Evolutionary conservation across 257 asterid species (phyloP).

Genomic region (Ehretia macrophylla): DNA sequence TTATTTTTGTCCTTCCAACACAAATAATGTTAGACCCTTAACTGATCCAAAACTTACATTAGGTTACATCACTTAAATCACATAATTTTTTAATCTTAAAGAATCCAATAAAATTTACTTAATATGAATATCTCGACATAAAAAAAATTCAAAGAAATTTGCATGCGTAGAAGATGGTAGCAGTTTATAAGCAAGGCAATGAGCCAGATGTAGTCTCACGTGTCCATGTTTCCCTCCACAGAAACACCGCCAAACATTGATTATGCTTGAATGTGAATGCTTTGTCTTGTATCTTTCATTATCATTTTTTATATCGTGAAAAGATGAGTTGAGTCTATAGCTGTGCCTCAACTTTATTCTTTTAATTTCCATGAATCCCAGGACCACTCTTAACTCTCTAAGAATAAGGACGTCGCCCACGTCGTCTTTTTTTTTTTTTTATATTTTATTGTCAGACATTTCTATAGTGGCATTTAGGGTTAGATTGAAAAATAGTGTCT

Average conservation of each 20-base stretch:
- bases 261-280: conserved; percentile 11
- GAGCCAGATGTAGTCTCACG: conserved; percentile 24
- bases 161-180: not conserved
- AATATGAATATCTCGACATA: too few relatives aligned
- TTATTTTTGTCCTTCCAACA: too few relatives aligned
- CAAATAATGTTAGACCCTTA: too few relatives aligned
- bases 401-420: not conserved
- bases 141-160: too few relatives aligned
- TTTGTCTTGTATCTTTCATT: conserved; percentile 22
- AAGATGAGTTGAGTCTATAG: not conserved
- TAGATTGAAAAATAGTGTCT: too few relatives aligned
- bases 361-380: not conserved
- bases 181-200: not conserved
- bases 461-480: too few relatives aligned
- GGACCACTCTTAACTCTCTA: not conserved
- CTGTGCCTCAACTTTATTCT: not conserved
- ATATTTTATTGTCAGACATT: too few relatives aligned
- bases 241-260: conserved; percentile 9
- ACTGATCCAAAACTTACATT: too few relatives aligned
- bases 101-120: too few relatives aligned
- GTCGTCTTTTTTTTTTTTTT: too few relatives aligned
- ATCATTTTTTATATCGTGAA: conserved; percentile 1
- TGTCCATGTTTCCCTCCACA: conserved; percentile 46
- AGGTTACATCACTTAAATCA: too few relatives aligned
- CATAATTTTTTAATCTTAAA: too few relatives aligned